A percentile compares a stretch with the other conserved stretches of the same genome.
Conservation (phyloP, 1,139 yeast genomes). For the Pichia sp. region DNA sequence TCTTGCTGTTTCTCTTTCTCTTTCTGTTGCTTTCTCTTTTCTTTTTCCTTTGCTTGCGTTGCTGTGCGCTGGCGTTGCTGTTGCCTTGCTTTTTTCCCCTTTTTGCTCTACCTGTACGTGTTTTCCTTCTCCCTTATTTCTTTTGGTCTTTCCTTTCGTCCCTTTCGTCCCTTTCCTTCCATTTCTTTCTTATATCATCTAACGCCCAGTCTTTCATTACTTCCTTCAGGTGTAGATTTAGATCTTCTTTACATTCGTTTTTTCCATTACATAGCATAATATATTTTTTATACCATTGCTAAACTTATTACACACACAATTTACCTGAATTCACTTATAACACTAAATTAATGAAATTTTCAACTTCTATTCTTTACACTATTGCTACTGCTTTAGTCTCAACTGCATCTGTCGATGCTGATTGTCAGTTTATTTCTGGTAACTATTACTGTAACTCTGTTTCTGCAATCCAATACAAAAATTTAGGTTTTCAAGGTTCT, state of each 20-base stretch:
- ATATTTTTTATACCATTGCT: too few relatives aligned
- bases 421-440: constrained; percentile 49
- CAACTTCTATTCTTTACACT: constrained; percentile 29
- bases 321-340: too few relatives aligned
- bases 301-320: too few relatives aligned
- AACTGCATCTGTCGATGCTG: constrained; percentile 33
- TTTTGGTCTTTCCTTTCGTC: not conserved
- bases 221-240: too few relatives aligned
- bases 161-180: not conserved
- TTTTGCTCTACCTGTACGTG: too few relatives aligned
- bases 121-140: not conserved
- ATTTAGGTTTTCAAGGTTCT: constrained; percentile 75
- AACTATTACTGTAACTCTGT: constrained; percentile 79
- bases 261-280: too few relatives aligned
- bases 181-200: not conserved
- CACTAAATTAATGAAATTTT: constrained; percentile 27
- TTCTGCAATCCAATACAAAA: constrained; percentile 58
- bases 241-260: too few relatives aligned
- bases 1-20: not conserved
- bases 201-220: too few relatives aligned
- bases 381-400: constrained; percentile 29
- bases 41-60: too few relatives aligned
- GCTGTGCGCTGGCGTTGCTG: too few relatives aligned
- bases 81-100: too few relatives aligned
- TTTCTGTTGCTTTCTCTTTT: not conserved